A percentile compares a stretch with the other conserved stretches of the same genome.
Conservation (phyloP, 139 green algal species). For the Tetraselmis striata region DNA sequence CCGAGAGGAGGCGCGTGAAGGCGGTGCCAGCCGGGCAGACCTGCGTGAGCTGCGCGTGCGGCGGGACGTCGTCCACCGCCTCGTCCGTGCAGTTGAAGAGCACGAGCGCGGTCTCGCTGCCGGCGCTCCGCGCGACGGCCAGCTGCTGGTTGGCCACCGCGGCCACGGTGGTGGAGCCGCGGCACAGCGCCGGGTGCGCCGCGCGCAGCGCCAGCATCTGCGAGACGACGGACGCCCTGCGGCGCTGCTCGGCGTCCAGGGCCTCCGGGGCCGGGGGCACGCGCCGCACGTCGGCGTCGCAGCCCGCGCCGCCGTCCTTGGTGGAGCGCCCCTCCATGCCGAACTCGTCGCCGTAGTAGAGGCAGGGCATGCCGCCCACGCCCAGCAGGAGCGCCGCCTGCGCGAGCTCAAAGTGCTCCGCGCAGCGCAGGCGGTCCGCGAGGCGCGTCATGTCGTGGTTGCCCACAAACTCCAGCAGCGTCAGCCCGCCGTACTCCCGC, state of each 20-base stretch:
- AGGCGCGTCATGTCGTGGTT: conserved; percentile 28
- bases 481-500: background rate
- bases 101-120: background rate
- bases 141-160: background rate
- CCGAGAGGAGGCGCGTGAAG: background rate
- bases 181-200: background rate
- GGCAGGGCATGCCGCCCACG: conserved; percentile 16
- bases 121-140: background rate
- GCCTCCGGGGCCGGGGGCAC: too few species aligned
- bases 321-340: conserved; percentile 17
- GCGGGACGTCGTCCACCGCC: background rate
- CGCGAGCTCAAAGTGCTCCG: conserved; percentile 13
- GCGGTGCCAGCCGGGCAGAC: background rate
- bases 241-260: background rate
- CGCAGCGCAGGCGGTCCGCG: conserved; percentile 6
- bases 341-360: conserved; percentile 32
- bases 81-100: background rate
- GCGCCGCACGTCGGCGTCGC: conserved; percentile 18
- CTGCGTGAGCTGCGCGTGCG: too few species aligned
- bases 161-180: background rate
- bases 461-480: conserved; percentile 1
- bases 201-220: background rate
- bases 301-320: conserved; percentile 1
- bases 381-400: conserved; percentile 9
- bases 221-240: background rate